Evolutionary conservation across 2,329 filamentous ascomycete species (phyloP).

Genomic region (Westerdykella sp.): DNA sequence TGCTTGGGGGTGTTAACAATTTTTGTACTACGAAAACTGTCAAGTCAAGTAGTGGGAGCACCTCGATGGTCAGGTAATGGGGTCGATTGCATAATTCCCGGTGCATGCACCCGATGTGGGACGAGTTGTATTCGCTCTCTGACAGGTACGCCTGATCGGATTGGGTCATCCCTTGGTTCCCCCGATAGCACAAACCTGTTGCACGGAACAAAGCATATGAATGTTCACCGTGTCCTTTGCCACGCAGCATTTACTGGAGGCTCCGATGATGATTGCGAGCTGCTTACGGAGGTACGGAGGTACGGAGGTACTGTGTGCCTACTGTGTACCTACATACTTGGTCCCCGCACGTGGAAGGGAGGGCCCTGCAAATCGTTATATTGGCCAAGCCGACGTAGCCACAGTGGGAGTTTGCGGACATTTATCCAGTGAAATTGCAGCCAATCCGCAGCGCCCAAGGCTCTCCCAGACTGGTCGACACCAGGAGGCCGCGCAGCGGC

Average conservation of each 20-base stretch:
- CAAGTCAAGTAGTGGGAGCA: background rate
- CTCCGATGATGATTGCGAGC: no score
- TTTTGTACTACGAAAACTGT: background rate
- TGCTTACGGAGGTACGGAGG: no score
- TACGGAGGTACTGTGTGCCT: no score
- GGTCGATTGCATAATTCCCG: background rate
- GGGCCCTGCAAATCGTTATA: slow-evolving; percentile 15
- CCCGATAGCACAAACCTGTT: background rate
- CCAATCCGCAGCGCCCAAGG: slow-evolving; percentile 3
- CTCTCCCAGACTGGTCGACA: slow-evolving; percentile 1
- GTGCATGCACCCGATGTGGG: background rate
- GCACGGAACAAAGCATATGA: no score
- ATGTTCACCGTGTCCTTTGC: no score
- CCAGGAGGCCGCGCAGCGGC: slow-evolving; percentile 1
- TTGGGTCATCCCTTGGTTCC: background rate
- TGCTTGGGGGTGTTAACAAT: no score
- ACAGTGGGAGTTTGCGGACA: slow-evolving; percentile 4
- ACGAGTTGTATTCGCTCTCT: background rate
- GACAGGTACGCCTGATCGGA: background rate
- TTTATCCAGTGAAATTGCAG: slow-evolving; percentile 7
- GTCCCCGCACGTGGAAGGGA: background rate
- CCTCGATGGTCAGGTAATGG: background rate
- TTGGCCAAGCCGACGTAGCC: slow-evolving; percentile 16
- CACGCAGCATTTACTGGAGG: no score
- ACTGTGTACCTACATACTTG: background rate